phyloP scores from a whole-genome alignment of 371 early-diverging fungal genomes.

The Homolaphlyctis polyrhiza region DNA sequence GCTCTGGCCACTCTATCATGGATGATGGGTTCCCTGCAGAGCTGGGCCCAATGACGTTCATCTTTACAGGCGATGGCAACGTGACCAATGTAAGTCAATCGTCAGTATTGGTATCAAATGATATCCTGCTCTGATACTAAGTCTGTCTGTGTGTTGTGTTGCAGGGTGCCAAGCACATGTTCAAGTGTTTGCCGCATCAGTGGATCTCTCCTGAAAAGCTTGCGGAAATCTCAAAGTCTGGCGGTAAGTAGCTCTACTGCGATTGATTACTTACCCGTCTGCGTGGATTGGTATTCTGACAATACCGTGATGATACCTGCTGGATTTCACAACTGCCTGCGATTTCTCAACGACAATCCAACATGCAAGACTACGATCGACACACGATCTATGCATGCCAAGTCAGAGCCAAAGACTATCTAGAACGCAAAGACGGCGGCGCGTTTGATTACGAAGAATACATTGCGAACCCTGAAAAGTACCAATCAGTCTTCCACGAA shows the following conservation, averaged over 20 bases:
- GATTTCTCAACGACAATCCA: background rate
- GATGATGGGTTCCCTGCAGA: constrained; percentile 81
- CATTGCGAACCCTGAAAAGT: constrained; percentile 71
- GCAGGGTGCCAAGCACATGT: constrained; percentile 84
- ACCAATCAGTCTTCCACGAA: constrained; percentile 80
- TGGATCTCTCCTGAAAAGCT: constrained; percentile 82
- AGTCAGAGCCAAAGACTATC: constrained; percentile 74
- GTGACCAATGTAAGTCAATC: constrained; percentile 64
- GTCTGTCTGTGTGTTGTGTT: too few species aligned
- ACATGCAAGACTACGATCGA: constrained; percentile 45
- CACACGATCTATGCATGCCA: constrained; percentile 75
- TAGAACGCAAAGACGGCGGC: constrained; percentile 64
- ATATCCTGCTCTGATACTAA: background rate
- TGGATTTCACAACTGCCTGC: background rate
- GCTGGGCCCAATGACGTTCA: constrained; percentile 86
- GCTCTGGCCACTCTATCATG: constrained; percentile 73
- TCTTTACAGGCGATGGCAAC: constrained; percentile 93
- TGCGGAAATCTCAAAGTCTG: constrained; percentile 55
- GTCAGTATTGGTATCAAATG: background rate
- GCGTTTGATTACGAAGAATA: constrained; percentile 65
- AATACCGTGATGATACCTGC: background rate
- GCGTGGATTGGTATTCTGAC: background rate
- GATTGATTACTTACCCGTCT: background rate
- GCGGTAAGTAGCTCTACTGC: constrained; percentile 41
- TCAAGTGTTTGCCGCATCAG: constrained; percentile 87